These are phyloP conservation scores for Lenzites betulinus DNA, from an alignment of 768 basidiomycete genomes.

Conservation along the genomic window DNA sequence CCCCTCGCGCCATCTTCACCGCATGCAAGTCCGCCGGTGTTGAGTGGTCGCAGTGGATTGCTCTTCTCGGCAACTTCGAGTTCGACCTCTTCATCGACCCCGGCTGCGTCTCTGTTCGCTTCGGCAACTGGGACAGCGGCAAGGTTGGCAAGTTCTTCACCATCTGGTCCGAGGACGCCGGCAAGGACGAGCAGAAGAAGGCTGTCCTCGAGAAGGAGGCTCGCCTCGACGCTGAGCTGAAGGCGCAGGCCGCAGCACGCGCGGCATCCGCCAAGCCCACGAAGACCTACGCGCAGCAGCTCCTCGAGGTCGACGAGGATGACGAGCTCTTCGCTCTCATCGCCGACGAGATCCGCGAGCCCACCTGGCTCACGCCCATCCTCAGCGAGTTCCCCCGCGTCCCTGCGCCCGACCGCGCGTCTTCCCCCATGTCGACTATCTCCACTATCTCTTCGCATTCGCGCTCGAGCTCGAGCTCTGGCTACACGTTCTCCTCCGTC, in stretches of 20 bases:
- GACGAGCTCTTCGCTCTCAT: conserved; percentile 77
- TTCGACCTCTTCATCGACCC: conserved; percentile 84
- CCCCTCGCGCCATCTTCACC: conserved; percentile 70
- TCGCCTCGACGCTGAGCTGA: conserved; percentile 24
- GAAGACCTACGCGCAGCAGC: conserved; percentile 75
- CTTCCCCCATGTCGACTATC: conserved; percentile 39
- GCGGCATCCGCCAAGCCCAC: conserved; percentile 28
- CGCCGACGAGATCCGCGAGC: conserved; percentile 66
- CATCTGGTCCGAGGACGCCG: conserved; percentile 63
- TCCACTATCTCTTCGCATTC: conserved; percentile 62
- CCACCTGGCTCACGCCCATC: conserved; percentile 70
- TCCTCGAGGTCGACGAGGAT: conserved; percentile 68
- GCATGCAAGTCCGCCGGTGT: conserved; percentile 70
- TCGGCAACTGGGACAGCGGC: conserved; percentile 42
- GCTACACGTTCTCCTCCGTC: conserved; percentile 67
- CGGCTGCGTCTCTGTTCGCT: conserved; percentile 71
- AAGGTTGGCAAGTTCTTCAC: conserved; percentile 55
- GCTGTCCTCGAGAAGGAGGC: conserved; percentile 18
- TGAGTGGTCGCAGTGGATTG: conserved; percentile 83
- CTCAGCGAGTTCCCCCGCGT: conserved; percentile 57
- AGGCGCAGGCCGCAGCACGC: conserved; percentile 23
- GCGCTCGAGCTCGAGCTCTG: conserved; percentile 62
- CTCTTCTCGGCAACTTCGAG: conserved; percentile 64
- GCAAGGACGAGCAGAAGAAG: conserved; percentile 33
- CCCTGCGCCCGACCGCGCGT: conserved; percentile 36